Evolutionary conservation across 1,139 yeast species (phyloP).

Genomic region (Candida gigantensis): DNA sequence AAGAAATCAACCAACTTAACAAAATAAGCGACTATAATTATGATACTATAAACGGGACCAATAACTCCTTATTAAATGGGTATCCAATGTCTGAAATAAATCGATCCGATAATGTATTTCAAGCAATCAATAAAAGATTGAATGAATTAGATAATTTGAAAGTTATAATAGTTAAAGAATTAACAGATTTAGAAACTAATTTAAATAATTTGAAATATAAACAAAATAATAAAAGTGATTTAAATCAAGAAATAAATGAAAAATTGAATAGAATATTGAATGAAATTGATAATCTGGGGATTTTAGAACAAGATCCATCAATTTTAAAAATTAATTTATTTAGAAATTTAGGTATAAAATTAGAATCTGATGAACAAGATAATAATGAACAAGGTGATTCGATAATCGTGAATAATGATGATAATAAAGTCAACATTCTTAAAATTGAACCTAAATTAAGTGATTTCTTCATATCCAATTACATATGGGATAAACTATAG

Average conservation of each 20-base stretch:
- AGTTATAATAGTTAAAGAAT: slow-evolving; percentile 54
- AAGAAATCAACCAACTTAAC: slow-evolving; percentile 26
- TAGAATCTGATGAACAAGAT: slow-evolving; percentile 24
- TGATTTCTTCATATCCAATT: slow-evolving; percentile 65
- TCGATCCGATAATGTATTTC: slow-evolving; percentile 29
- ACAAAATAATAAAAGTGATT: slow-evolving; percentile 39
- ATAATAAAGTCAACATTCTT: slow-evolving; percentile 51
- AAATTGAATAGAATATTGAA: slow-evolving; percentile 23
- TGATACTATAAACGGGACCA: slow-evolving; percentile 15
- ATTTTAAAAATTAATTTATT: slow-evolving; percentile 46
- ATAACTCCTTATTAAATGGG: too few relatives aligned
- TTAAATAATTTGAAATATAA: slow-evolving; percentile 49
- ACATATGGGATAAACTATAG: slow-evolving; percentile 62
- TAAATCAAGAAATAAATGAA: slow-evolving; percentile 23
- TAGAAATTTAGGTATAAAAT: slow-evolving; percentile 45
- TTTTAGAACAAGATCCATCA: slow-evolving; percentile 31
- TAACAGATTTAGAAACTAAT: slow-evolving; percentile 57
- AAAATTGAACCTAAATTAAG: slow-evolving; percentile 61
- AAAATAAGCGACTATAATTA: slow-evolving; percentile 20
- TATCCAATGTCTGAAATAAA: too few relatives aligned
- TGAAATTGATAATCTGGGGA: slow-evolving; percentile 20
- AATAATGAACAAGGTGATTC: slow-evolving; percentile 16
- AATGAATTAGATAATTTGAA: slow-evolving; percentile 49
- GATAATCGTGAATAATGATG: slow-evolving; percentile 52
- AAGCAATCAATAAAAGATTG: slow-evolving; percentile 29